Conservation (phyloP, 1,139 yeast genomes). For the Magnusiomyces tetraspermus region DNA sequence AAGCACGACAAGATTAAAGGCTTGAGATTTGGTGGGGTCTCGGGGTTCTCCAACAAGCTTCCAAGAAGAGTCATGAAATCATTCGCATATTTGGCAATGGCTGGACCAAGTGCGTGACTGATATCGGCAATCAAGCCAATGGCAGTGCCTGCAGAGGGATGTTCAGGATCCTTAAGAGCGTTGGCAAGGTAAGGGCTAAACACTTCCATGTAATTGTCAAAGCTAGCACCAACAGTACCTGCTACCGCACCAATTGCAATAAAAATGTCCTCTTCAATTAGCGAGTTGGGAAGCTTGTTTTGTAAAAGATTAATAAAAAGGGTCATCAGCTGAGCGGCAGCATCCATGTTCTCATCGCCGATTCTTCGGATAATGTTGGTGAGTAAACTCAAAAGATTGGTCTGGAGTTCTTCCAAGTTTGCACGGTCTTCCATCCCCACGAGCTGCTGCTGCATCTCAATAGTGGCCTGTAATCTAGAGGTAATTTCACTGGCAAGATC, state of each 20-base stretch:
- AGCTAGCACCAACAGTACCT: slow-evolving; percentile 59
- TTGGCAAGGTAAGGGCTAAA: slow-evolving; percentile 72
- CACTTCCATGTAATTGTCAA: slow-evolving; percentile 66
- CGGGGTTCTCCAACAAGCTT: slow-evolving; percentile 52
- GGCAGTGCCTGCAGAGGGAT: slow-evolving; percentile 77
- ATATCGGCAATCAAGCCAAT: slow-evolving; percentile 96
- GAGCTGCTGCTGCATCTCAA: slow-evolving; percentile 40
- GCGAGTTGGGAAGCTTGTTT: slow-evolving; percentile 53
- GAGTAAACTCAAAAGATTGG: slow-evolving; percentile 73
- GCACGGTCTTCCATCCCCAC: slow-evolving; percentile 54
- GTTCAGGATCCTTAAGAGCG: slow-evolving; percentile 74
- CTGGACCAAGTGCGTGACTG: slow-evolving; percentile 77
- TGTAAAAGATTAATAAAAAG: slow-evolving; percentile 62
- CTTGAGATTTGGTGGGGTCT: slow-evolving; percentile 67
- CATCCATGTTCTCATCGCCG: slow-evolving; percentile 53
- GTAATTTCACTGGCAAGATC: slow-evolving; percentile 67
- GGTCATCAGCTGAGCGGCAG: slow-evolving; percentile 78
- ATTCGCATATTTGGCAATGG: slow-evolving; percentile 63
- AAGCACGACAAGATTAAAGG: slow-evolving; percentile 90
- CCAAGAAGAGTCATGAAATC: slow-evolving; percentile 79
- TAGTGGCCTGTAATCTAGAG: slow-evolving; percentile 60
- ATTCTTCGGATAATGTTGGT: slow-evolving; percentile 84
- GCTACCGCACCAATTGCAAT: slow-evolving; percentile 89
- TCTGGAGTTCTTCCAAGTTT: slow-evolving; percentile 80
- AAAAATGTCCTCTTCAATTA: slow-evolving; percentile 89